Conservation (phyloP, 2,329 filamentous ascomycete species). For the Xylaria polymorpha region DNA sequence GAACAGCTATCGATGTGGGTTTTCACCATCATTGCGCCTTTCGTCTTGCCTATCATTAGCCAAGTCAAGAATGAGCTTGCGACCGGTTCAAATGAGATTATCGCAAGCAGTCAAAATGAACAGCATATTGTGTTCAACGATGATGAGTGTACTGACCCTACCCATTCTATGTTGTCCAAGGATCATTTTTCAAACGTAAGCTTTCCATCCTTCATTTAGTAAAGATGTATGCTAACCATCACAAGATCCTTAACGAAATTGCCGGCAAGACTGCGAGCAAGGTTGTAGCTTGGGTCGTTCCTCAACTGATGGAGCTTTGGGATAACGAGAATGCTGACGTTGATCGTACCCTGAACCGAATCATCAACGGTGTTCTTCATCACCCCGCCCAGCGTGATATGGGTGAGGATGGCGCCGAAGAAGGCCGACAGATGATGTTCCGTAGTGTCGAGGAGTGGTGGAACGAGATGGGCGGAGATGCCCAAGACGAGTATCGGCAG, state of each 20-base stretch:
- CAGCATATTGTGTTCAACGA: conserved; percentile 90
- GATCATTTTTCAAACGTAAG: conserved; percentile 89
- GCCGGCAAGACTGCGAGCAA: conserved; percentile 84
- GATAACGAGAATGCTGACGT: conserved; percentile 80
- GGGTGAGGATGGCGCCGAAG: conserved; percentile 75
- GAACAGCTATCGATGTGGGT: conserved; percentile 91
- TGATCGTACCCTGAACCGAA: conserved; percentile 76
- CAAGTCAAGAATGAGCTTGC: conserved; percentile 90
- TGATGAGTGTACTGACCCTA: conserved; percentile 80
- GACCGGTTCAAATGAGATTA: conserved; percentile 87
- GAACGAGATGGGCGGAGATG: conserved; percentile 70
- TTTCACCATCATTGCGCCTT: conserved; percentile 90
- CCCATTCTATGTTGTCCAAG: conserved; percentile 95
- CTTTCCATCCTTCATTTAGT: conserved; percentile 1
- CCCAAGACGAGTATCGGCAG: conserved; percentile 74
- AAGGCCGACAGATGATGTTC: conserved; percentile 83
- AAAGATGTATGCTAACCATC: conserved; percentile 30
- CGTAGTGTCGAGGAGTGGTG: conserved; percentile 86
- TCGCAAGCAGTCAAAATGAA: conserved; percentile 83
- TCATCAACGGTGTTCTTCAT: conserved; percentile 85
- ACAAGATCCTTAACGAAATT: conserved; percentile 81
- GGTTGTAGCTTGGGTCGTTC: conserved; percentile 85
- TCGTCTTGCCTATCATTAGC: conserved; percentile 83
- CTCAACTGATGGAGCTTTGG: conserved; percentile 88
- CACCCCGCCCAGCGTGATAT: conserved; percentile 82